Evolutionary conservation across 805 yeast genomes (phyloP).

Genomic region (Maudiozyma turicensis): DNA sequence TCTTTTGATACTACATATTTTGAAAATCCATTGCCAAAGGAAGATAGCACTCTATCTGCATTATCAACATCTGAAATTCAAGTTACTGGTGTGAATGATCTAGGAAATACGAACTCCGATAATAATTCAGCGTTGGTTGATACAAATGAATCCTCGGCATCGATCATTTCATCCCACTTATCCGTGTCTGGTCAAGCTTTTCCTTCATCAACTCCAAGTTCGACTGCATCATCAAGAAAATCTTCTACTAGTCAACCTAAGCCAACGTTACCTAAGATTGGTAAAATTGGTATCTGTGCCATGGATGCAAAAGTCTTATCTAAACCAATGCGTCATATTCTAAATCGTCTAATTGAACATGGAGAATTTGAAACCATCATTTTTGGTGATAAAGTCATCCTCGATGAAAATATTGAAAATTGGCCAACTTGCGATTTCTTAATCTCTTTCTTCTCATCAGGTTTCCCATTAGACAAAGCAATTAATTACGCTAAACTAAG

Average conservation of each 20-base stretch:
- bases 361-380: constrained; percentile 96
- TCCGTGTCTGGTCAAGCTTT: background rate
- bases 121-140: background rate
- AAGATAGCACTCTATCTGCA: background rate
- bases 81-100: no score
- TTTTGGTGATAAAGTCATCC: constrained; percentile 92
- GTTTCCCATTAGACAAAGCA: constrained; percentile 95
- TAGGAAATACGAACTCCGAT: no score
- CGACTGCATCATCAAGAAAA: constrained; percentile 22
- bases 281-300: constrained; percentile 97
- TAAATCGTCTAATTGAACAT: constrained; percentile 76
- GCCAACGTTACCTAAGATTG: constrained; percentile 57
- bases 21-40: background rate
- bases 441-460: constrained; percentile 87
- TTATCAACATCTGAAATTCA: no score
- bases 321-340: constrained; percentile 88
- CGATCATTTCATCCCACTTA: background rate
- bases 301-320: constrained; percentile 95
- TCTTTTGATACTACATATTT: background rate
- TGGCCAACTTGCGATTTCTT: constrained; percentile 99
- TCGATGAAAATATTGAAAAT: constrained; percentile 86
- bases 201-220: constrained; percentile 12
- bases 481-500: constrained; percentile 80
- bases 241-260: constrained; percentile 18
- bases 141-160: background rate